Evolutionary conservation across 306 rosid species (phyloP).

Genomic region (Hippophae tibetana): DNA sequence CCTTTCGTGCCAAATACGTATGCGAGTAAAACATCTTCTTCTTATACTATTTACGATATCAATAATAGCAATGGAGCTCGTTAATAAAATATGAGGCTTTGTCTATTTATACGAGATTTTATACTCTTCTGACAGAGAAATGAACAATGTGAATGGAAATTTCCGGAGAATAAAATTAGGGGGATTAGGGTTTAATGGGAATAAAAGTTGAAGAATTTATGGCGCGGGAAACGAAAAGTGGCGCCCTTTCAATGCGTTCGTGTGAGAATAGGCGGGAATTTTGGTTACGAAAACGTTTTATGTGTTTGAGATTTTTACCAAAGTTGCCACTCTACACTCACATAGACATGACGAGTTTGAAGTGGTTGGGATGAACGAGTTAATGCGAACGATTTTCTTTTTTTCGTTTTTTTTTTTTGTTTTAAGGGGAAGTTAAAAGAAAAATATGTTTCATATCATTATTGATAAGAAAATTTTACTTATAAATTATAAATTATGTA

Average conservation of each 20-base stretch:
- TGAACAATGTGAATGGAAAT: not conserved
- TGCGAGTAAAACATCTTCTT: conserved; percentile 76
- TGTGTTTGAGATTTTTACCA: not conserved
- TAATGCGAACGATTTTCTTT: no score
- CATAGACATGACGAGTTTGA: no score
- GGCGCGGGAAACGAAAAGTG: conserved; percentile 33
- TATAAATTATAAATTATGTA: no score
- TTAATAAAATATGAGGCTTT: not conserved
- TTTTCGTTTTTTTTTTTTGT: no score
- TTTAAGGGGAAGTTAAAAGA: no score
- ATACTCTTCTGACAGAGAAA: not conserved
- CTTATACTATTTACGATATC: conserved; percentile 1
- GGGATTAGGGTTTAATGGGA: not conserved
- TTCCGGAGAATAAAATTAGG: not conserved
- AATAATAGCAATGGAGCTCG: not conserved
- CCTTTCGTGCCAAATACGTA: conserved; percentile 72
- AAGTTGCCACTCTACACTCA: not conserved
- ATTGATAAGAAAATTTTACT: no score
- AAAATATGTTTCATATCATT: no score
- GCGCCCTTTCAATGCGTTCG: conserved; percentile 18
- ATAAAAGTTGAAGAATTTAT: not conserved
- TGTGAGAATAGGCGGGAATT: not conserved
- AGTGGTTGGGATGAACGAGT: no score
- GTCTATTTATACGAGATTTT: not conserved
- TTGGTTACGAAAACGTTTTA: not conserved